Conservation (phyloP, 345 rosid genomes). For the Luvunga scandens region DNA sequence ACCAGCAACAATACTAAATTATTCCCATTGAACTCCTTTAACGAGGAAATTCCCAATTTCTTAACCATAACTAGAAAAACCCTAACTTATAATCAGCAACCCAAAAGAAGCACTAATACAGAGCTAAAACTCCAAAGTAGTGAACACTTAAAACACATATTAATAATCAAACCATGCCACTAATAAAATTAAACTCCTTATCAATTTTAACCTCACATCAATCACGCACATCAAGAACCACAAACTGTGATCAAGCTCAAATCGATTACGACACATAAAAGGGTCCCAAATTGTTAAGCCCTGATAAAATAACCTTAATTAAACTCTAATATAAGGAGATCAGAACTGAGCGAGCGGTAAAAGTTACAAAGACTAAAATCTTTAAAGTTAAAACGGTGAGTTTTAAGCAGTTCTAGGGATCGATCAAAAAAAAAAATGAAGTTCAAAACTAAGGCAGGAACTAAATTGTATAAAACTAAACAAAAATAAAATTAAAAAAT, state of each 20-base stretch:
- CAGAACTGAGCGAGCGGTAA: conserved; percentile 1
- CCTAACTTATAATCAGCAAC: conserved; percentile 24
- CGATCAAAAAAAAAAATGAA: conserved; percentile 18
- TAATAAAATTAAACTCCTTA: conserved; percentile 2
- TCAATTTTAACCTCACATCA: conserved; percentile 13
- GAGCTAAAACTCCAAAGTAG: conserved; percentile 8
- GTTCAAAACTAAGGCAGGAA: background rate
- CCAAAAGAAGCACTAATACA: background rate
- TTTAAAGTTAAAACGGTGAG: conserved; percentile 6
- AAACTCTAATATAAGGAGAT: conserved; percentile 26
- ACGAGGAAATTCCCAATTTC: background rate
- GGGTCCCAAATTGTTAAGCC: conserved; percentile 11
- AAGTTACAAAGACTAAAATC: background rate
- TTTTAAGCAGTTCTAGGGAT: conserved; percentile 16
- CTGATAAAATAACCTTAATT: conserved; percentile 15
- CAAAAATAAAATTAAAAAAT: background rate
- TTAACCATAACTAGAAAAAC: conserved; percentile 4
- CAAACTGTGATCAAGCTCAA: conserved; percentile 10
- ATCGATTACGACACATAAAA: conserved; percentile 1
- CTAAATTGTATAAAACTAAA: background rate
- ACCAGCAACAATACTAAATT: background rate
- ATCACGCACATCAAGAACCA: conserved; percentile 21
- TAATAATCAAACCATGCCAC: background rate
- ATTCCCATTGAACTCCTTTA: background rate
- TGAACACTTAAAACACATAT: background rate